phyloP scores from a whole-genome alignment of 2,329 filamentous ascomycete species.

The Magnaporthiopsis rhizophila region DNA sequence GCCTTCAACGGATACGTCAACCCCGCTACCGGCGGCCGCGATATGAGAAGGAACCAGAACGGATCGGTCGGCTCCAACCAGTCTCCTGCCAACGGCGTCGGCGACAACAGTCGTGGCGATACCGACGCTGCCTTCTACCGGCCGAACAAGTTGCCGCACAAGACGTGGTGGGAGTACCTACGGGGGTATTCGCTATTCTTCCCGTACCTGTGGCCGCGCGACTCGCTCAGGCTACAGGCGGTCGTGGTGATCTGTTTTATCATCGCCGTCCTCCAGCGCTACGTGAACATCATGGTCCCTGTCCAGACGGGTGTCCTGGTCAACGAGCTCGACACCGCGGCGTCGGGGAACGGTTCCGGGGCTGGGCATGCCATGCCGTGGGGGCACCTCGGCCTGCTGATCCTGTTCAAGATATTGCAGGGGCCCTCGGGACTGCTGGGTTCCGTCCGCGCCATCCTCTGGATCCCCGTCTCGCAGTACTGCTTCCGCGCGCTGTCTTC shows the following conservation, averaged over 20 bases:
- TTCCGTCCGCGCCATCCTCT: constrained; percentile 72
- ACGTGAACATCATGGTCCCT: constrained; percentile 81
- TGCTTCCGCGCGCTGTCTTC: constrained; percentile 92
- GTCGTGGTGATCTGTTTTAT: constrained; percentile 76
- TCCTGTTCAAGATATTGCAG: constrained; percentile 73
- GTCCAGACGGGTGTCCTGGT: constrained; percentile 73
- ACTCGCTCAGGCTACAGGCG: constrained; percentile 63
- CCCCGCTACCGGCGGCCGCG: constrained; percentile 12
- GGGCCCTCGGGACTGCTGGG: constrained; percentile 83
- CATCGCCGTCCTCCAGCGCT: constrained; percentile 71
- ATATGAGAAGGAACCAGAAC: constrained; percentile 7
- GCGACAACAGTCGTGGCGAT: constrained; percentile 32
- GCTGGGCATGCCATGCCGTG: constrained; percentile 50
- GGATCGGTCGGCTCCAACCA: constrained; percentile 8
- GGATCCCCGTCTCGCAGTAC: constrained; percentile 96
- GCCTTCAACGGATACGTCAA: constrained; percentile 30
- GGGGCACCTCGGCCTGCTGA: constrained; percentile 66
- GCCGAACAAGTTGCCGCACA: constrained; percentile 75
- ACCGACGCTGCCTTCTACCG: constrained; percentile 78
- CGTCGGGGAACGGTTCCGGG: constrained; percentile 24
- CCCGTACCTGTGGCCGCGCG: constrained; percentile 92
- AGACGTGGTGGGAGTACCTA: constrained; percentile 94
- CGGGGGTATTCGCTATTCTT: constrained; percentile 90
- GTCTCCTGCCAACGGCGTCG: background rate
- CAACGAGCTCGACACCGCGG: constrained; percentile 50